Evolutionary conservation across 495 filamentous ascomycete genomes (phyloP).

Genomic region (Lasiosphaeria hispida): DNA sequence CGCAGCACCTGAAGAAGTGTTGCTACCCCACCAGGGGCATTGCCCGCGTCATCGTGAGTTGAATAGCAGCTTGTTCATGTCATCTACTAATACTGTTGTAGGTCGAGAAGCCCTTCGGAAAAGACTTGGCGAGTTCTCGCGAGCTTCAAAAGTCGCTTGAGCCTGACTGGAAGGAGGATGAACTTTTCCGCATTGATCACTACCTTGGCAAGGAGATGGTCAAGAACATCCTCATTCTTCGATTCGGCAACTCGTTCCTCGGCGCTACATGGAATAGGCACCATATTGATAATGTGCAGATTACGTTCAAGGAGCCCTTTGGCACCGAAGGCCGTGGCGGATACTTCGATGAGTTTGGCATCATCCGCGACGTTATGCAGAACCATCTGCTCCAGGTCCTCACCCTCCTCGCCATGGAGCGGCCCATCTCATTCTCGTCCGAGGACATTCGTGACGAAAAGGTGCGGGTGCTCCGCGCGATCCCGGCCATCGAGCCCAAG

Average conservation of each 20-base stretch:
- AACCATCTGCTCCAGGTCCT: conserved; percentile 96
- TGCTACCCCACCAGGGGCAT: conserved; percentile 91
- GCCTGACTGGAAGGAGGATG: conserved; percentile 98
- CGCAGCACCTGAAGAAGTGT: conserved; percentile 92
- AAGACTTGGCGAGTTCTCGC: conserved; percentile 90
- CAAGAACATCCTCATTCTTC: conserved; percentile 97
- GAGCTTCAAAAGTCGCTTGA: conserved; percentile 93
- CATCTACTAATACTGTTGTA: conserved; percentile 35
- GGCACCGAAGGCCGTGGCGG: conserved; percentile 98
- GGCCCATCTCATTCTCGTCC: conserved; percentile 95
- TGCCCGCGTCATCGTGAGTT: conserved; percentile 84
- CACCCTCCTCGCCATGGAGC: conserved; percentile 96
- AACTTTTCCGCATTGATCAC: conserved; percentile 99
- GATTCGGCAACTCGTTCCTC: conserved; percentile 99
- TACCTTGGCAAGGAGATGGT: conserved; percentile 99
- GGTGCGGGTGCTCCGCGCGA: conserved; percentile 90
- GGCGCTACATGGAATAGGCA: conserved; percentile 98
- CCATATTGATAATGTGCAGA: conserved; percentile 98
- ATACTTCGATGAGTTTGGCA: conserved; percentile 99
- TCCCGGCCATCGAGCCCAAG: conserved; percentile 96
- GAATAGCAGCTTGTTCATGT: not conserved
- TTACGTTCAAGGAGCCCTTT: conserved; percentile 99
- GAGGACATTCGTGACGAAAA: conserved; percentile 99
- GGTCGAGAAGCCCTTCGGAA: conserved; percentile 99
- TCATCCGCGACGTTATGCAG: conserved; percentile 98